Conservation (phyloP, 495 filamentous ascomycete species). For the Trichoderma reesei region DNA sequence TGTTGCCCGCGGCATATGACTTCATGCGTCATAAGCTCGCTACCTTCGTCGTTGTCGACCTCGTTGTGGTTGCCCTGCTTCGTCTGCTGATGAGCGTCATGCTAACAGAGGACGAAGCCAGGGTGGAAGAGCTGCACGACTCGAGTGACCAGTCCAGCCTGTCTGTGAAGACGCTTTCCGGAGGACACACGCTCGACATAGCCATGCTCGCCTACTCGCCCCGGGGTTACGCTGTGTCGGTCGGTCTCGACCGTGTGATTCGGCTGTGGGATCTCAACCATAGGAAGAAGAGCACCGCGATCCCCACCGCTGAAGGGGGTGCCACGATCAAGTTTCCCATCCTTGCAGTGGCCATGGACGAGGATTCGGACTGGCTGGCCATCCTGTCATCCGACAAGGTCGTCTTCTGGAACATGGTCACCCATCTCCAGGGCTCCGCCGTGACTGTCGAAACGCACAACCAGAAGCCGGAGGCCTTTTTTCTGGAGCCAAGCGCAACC, state of each 20-base stretch:
- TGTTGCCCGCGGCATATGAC: slow-evolving; percentile 45
- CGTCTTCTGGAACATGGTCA: slow-evolving; percentile 47
- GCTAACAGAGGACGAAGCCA: slow-evolving; percentile 41
- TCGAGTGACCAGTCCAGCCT: slow-evolving; percentile 42
- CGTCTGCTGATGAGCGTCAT: slow-evolving; percentile 58
- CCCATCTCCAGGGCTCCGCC: slow-evolving; percentile 38
- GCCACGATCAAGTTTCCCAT: slow-evolving; percentile 43
- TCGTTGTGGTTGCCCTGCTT: slow-evolving; percentile 45
- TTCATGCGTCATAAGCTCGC: slow-evolving; percentile 47
- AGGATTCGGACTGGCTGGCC: slow-evolving; percentile 50
- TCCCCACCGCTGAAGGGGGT: slow-evolving; percentile 29
- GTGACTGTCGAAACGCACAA: slow-evolving; percentile 40
- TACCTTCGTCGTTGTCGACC: slow-evolving; percentile 43
- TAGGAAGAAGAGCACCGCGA: slow-evolving; percentile 26
- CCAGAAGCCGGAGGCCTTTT: slow-evolving; percentile 46
- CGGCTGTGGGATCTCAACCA: slow-evolving; percentile 48
- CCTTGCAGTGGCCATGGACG: slow-evolving; percentile 48
- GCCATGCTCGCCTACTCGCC: slow-evolving; percentile 46
- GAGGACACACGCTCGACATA: slow-evolving; percentile 54
- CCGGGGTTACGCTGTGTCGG: slow-evolving; percentile 51
- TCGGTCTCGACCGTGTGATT: slow-evolving; percentile 54
- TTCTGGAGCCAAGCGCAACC: slow-evolving; percentile 37
- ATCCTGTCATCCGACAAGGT: slow-evolving; percentile 47
- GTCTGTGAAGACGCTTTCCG: slow-evolving; percentile 45
- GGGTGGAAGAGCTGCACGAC: slow-evolving; percentile 21